These are phyloP conservation scores for Asterochloris sp. DNA, from an alignment of 139 green algal species.

Conservation along the genomic window DNA sequence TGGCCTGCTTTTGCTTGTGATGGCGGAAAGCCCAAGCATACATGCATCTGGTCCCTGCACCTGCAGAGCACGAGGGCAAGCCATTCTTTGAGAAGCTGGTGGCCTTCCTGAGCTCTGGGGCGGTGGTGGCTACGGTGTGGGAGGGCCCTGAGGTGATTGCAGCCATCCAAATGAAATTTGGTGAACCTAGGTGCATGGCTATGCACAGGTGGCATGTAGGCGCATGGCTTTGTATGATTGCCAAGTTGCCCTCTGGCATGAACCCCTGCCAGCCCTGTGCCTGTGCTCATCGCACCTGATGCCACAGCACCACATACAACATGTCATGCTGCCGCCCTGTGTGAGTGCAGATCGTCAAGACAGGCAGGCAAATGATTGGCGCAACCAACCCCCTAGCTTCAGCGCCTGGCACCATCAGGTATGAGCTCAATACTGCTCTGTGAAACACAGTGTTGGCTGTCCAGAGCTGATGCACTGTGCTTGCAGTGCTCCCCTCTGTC, in stretches of 20 bases:
- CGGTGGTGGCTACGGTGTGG: conserved; percentile 60
- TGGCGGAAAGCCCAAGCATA: too few relatives aligned
- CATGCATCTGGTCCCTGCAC: neutral
- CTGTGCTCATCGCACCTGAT: too few relatives aligned
- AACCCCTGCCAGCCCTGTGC: too few relatives aligned
- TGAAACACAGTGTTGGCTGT: neutral
- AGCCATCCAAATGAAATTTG: too few relatives aligned
- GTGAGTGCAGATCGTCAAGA: conserved; percentile 36
- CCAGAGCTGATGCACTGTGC: neutral
- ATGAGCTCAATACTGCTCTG: neutral
- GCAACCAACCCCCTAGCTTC: conserved; percentile 73
- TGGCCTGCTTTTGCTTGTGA: too few relatives aligned
- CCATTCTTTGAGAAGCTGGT: conserved; percentile 66
- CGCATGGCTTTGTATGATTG: too few relatives aligned
- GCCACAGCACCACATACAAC: too few relatives aligned
- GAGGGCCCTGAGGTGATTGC: conserved; percentile 57
- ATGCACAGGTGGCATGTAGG: too few relatives aligned
- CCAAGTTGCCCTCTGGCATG: too few relatives aligned
- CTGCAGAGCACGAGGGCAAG: conserved; percentile 20
- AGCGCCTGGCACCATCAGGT: conserved; percentile 70
- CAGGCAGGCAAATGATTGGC: conserved; percentile 73
- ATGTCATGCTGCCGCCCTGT: too few relatives aligned
- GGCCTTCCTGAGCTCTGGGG: conserved; percentile 53
- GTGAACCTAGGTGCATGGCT: too few relatives aligned
- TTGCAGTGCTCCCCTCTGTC: neutral